A percentile compares a stretch with the other conserved stretches of the same genome.
These are phyloP conservation scores for Colletotrichum scovillei DNA, from an alignment of 2,329 filamentous ascomycete genomes.

Conservation along the genomic window DNA sequence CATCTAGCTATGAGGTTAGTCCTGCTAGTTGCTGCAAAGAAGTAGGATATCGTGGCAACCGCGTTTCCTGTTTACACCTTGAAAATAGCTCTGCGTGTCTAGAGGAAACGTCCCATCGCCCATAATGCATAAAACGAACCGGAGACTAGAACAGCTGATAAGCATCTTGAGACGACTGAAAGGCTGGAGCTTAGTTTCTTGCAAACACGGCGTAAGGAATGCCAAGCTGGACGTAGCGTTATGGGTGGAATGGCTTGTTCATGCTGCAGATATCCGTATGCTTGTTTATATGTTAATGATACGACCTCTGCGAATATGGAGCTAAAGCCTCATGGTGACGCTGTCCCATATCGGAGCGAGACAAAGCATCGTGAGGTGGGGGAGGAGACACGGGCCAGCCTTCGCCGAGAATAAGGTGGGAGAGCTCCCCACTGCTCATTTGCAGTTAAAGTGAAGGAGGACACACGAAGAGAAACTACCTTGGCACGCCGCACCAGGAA, in stretches of 20 bases:
- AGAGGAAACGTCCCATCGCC: neutral
- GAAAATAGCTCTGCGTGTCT: constrained; percentile 1
- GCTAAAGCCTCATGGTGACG: neutral
- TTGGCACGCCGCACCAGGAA: constrained; percentile 5
- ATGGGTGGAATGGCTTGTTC: neutral
- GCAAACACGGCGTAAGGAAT: neutral
- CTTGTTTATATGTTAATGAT: neutral
- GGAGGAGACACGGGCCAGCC: neutral
- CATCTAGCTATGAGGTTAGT: neutral
- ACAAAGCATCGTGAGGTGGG: constrained; percentile 9
- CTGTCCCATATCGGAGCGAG: neutral
- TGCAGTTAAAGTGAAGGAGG: neutral
- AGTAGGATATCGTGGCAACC: neutral
- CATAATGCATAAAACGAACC: neutral
- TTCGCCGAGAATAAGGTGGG: constrained; percentile 5
- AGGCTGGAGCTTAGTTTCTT: neutral
- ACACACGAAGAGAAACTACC: neutral
- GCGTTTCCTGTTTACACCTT: neutral
- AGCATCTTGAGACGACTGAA: constrained; percentile 1
- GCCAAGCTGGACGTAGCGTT: neutral
- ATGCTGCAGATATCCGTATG: neutral
- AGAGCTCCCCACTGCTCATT: constrained; percentile 18
- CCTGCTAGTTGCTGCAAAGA: neutral
- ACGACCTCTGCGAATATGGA: neutral
- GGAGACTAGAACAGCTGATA: neutral